Conservation (phyloP, 257 asterid genomes). For the Lycium barbarum region DNA sequence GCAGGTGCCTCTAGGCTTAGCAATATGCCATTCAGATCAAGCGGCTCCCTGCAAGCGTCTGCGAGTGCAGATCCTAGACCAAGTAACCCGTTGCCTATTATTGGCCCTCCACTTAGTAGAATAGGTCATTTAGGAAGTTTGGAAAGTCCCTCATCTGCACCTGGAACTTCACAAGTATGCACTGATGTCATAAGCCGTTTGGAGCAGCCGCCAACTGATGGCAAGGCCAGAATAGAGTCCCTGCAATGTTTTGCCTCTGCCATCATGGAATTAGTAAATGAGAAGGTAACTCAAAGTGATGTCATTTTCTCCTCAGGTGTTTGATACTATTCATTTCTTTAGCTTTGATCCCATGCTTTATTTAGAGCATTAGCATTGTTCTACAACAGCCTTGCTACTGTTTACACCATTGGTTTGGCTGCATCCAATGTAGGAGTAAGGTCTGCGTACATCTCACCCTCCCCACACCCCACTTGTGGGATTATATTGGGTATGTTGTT, state of each 20-base stretch:
- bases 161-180: constrained; percentile 69
- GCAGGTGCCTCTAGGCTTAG: constrained; percentile 53
- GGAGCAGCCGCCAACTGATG: constrained; percentile 71
- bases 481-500: too few relatives aligned
- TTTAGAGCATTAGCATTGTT: not conserved
- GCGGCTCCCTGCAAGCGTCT: constrained; percentile 51
- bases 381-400: constrained; percentile 19
- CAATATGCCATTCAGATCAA: constrained; percentile 57
- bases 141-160: constrained; percentile 65
- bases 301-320: constrained; percentile 7
- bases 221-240: constrained; percentile 74
- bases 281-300: constrained; percentile 60
- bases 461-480: too few relatives aligned
- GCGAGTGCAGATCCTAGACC: constrained; percentile 46
- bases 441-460: too few relatives aligned
- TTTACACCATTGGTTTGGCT: constrained; percentile 14
- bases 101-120: constrained; percentile 49
- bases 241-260: constrained; percentile 68
- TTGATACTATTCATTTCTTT: not conserved
- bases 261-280: constrained; percentile 71
- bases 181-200: constrained; percentile 49
- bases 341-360: constrained; percentile 10
- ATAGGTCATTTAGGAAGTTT: constrained; percentile 48
- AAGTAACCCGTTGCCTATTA: constrained; percentile 67
- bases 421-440: not conserved